A percentile compares a stretch with the other conserved stretches of the same genome.
Conservation (phyloP, 2,329 filamentous ascomycete genomes). For the Albifimbria verrucaria region DNA sequence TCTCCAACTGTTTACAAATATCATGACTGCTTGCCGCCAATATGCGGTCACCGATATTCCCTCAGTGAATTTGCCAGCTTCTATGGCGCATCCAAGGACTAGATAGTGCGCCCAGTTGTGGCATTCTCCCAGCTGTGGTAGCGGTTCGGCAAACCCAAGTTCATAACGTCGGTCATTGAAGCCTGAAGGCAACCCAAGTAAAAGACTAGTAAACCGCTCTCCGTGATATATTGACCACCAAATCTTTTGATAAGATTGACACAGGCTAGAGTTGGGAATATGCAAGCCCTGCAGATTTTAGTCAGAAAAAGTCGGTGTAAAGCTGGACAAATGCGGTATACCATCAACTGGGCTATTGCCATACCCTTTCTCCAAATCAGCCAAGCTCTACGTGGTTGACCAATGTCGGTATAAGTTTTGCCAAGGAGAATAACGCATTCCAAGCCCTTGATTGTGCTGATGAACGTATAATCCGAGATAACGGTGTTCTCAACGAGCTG, state of each 20-base stretch:
- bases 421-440: conserved; percentile 38
- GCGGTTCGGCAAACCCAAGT: neutral
- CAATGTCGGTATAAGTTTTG: conserved; percentile 40
- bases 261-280: too few relatives aligned
- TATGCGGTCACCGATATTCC: conserved; percentile 23
- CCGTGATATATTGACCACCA: conserved; percentile 18
- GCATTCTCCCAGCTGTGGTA: neutral
- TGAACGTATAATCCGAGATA: conserved; percentile 35
- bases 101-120: conserved; percentile 13
- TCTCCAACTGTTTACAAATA: conserved; percentile 28
- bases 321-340: too few relatives aligned
- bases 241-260: conserved; percentile 13
- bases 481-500: conserved; percentile 34
- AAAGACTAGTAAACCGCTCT: conserved; percentile 38
- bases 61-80: conserved; percentile 39
- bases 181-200: conserved; percentile 41
- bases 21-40: neutral
- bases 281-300: too few relatives aligned
- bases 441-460: conserved; percentile 36
- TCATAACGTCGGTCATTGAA: conserved; percentile 24
- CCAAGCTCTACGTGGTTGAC: conserved; percentile 40
- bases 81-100: conserved; percentile 22
- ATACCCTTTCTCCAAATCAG: conserved; percentile 36
- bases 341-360: conserved; percentile 39
- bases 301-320: neutral